Evolutionary conservation across 2,329 filamentous ascomycete genomes (phyloP).

Genomic region (Cryphonectria parasitica): DNA sequence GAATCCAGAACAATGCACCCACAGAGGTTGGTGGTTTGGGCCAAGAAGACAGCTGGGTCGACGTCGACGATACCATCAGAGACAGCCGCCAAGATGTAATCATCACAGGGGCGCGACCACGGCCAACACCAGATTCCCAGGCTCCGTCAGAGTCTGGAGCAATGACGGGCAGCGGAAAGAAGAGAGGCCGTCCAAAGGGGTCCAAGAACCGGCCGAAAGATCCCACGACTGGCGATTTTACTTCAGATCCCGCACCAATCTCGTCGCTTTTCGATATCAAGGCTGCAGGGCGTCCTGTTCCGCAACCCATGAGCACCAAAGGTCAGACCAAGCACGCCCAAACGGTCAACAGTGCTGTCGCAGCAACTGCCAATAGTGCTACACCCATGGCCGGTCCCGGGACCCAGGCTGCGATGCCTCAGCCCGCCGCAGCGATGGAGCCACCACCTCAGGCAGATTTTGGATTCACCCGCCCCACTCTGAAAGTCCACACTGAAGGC

Average conservation of each 20-base stretch:
- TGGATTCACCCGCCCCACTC: conserved; percentile 21
- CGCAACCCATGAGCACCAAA: conserved; percentile 52
- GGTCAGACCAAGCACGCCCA: conserved; percentile 43
- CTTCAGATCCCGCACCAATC: conserved; percentile 11
- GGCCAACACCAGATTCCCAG: conserved; percentile 12
- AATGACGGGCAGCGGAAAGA: conserved; percentile 39
- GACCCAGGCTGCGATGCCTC: background rate
- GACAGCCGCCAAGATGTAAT: conserved; percentile 17
- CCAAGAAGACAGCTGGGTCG: conserved; percentile 50
- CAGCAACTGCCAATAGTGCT: conserved; percentile 4
- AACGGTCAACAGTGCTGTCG: conserved; percentile 5
- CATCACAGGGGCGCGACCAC: conserved; percentile 11
- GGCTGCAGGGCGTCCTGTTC: conserved; percentile 30
- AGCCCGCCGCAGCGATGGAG: conserved; percentile 11
- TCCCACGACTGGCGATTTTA: background rate
- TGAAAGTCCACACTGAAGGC: conserved; percentile 22
- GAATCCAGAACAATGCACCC: conserved; percentile 35
- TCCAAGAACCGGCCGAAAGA: conserved; percentile 55
- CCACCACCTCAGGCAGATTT: conserved; percentile 16
- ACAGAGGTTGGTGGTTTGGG: conserved; percentile 18
- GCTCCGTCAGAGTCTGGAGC: conserved; percentile 24
- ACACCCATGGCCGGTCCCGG: background rate
- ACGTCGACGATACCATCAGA: conserved; percentile 44
- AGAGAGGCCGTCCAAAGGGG: conserved; percentile 55
- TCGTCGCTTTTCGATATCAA: conserved; percentile 24